Base-by-base conservation (phyloP, 352 stramenopile species). In the Halophytophthora batemanensis region DNA sequence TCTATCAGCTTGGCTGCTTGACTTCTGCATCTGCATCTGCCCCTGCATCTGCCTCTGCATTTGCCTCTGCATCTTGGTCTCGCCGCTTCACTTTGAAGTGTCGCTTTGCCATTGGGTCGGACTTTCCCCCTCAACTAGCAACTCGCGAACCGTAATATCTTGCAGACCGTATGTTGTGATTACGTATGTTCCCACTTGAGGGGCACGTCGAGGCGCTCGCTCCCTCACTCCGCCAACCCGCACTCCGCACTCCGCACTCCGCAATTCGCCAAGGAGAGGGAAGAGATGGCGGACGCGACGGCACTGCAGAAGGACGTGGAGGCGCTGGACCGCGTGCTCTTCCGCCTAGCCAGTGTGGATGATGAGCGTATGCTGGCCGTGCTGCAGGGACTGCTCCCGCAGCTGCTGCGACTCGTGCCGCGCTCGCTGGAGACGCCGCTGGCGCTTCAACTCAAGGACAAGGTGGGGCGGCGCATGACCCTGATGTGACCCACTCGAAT, bases 301-400 rank as follows among this genome's bases (percentile, higher is more conserved):
- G 53, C 45, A 12, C 31, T 80, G 22, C 56, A 75, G 52, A 66
- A 72, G 44, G 80, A 90, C 21, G 64, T 81, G 23, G 77, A 86
- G 21, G 80, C 77, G 53, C 65, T 90, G 37, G 77, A 90, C 36
- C 80, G 80, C 64, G 71, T 90, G 56, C 69, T 88, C 40, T 90
- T 90, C 73, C 80, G 80, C 6, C 71, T 90, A 23, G 80, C 77
- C 37, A 90, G 75, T 51, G 65, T 77, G 25, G 56, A 74, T n/a
- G 80, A 88, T 33, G 80, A 81, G 45, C 77, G 80, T 25, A 62
- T 88, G 65, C 46, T 85, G 17, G 41, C 67, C 14, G 78, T 90
- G 48, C 56, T 90, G 36, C 76, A 86, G 50, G 62, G 59, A 25
- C 61, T 93, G 14, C 64, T 93, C 13, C 82, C 82, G 14, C 71